Base-by-base conservation (phyloP, 2,329 filamentous ascomycete genomes). In the Rutstroemia sydowiana region DNA sequence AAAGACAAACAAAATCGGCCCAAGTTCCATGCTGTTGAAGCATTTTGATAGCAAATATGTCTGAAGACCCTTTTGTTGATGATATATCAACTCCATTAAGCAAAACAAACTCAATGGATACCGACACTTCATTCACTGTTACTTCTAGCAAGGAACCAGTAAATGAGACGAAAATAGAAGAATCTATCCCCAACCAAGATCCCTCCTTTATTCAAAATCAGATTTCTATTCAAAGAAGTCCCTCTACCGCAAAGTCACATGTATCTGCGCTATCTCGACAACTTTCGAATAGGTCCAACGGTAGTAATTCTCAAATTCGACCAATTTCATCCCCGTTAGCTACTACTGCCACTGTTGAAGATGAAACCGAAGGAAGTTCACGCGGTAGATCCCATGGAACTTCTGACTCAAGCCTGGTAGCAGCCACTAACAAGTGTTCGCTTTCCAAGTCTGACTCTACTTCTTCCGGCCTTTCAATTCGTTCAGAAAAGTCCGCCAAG, bases 191-290 rank as follows among this genome's bases (percentile, higher is more conserved):
- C 6, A 56, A 18, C 20, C 26, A 45, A 8, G 48, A 62, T 28
- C 49, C 57, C n/a, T 55, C 59, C 1, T 62, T 60, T 16, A 61
- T 63, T 2, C 61, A 63, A 46, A 59, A 62, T 26, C 54, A 60
- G n/a, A 55, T 61, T 16, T 50, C 56, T 10, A 54, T 64, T 1
- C 59, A 62, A 40, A 52, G 63, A 42, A 62, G 54, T 28, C 47
- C 58, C 31, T 63, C 63, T 1, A 51, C 56, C 7, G 37, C 61
- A 2, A 56, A 57, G 34, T 55, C 55, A 5, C 55, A 60, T 6
- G 57, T 56, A 1, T 57, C 57, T 31, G 55, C 55, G 9, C 43
- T 64, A 9, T 58, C 54, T 20, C 34, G 57, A n/a, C 50, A 55
- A n/a, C 45, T 61, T 5, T 64, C 61, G n/a, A 28, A 55, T 21